Conservation (phyloP, 1,284 basidiomycete genomes). For the Boletus smithii region DNA sequence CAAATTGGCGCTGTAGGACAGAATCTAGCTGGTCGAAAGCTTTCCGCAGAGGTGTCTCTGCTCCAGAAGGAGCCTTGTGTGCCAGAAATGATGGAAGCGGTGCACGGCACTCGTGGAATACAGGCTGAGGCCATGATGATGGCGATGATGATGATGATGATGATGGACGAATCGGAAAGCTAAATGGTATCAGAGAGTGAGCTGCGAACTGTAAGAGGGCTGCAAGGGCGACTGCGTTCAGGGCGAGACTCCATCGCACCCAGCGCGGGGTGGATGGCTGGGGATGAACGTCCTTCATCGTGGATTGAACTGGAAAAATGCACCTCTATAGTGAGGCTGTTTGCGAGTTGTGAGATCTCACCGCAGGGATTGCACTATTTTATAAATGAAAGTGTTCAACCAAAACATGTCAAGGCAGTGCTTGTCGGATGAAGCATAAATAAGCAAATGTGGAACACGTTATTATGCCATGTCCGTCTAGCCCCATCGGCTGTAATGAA, state of each 20-base stretch:
- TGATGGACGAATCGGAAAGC: background rate
- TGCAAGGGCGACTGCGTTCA: conserved; percentile 16
- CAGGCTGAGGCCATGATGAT: background rate
- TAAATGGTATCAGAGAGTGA: background rate
- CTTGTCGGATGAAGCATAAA: too few relatives aligned
- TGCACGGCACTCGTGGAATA: conserved; percentile 12
- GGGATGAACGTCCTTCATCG: background rate
- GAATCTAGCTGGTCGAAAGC: conserved; percentile 12
- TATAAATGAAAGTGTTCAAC: too few relatives aligned
- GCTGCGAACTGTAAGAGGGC: conserved; percentile 8
- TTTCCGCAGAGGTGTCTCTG: conserved; percentile 12
- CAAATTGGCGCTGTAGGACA: conserved; percentile 13
- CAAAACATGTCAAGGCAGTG: too few relatives aligned
- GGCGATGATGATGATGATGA: too few relatives aligned
- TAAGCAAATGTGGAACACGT: too few relatives aligned
- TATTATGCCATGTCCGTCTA: too few relatives aligned
- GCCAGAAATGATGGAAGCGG: conserved; percentile 22
- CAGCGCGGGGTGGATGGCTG: conserved; percentile 10
- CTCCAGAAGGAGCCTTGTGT: conserved; percentile 12
- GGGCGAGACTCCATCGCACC: conserved; percentile 20
- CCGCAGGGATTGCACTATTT: too few relatives aligned
- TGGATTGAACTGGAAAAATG: too few relatives aligned
- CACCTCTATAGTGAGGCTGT: too few relatives aligned
- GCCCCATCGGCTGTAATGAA: too few relatives aligned
- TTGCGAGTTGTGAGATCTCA: too few relatives aligned